phyloP scores from a whole-genome alignment of 805 yeast genomes.

The Hanseniaspora vineae region DNA sequence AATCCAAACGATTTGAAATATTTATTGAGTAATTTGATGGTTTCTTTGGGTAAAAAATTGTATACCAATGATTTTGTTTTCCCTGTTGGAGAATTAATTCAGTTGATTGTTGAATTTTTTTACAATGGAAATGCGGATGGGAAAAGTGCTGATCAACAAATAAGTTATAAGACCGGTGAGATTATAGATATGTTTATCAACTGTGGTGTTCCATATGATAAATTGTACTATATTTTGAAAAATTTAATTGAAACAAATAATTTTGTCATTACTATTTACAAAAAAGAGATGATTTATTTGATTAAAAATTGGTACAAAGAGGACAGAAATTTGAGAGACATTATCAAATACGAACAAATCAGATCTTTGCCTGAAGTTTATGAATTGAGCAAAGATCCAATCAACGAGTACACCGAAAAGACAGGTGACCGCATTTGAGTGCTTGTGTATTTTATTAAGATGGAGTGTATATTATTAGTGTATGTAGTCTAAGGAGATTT shows the following conservation, averaged over 20 bases:
- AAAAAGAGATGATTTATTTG: constrained; percentile 49
- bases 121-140: constrained; percentile 24
- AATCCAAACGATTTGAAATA: constrained; percentile 13
- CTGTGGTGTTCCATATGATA: constrained; percentile 51
- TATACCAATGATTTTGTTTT: constrained; percentile 64
- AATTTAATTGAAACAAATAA: constrained; percentile 53
- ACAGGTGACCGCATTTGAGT: constrained; percentile 24
- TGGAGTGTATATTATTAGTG: too few relatives aligned
- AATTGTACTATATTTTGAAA: constrained; percentile 49
- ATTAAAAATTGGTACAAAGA: constrained; percentile 54
- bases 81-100: constrained; percentile 61
- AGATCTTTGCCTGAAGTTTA: constrained; percentile 31
- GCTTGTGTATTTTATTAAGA: too few relatives aligned
- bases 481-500: neutral
- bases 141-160: constrained; percentile 26
- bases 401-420: constrained; percentile 31
- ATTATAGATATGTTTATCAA: constrained; percentile 50
- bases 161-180: constrained; percentile 30
- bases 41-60: constrained; percentile 48
- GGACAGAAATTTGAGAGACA: constrained; percentile 51
- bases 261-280: constrained; percentile 34
- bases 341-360: constrained; percentile 35
- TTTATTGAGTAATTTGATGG: constrained; percentile 26
- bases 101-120: constrained; percentile 47
- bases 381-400: constrained; percentile 43